Evolutionary conservation across 2,329 filamentous ascomycete genomes (phyloP), one percentile per base, ranked within the genome.

Genomic region (Tolypocladium amazonense): DNA sequence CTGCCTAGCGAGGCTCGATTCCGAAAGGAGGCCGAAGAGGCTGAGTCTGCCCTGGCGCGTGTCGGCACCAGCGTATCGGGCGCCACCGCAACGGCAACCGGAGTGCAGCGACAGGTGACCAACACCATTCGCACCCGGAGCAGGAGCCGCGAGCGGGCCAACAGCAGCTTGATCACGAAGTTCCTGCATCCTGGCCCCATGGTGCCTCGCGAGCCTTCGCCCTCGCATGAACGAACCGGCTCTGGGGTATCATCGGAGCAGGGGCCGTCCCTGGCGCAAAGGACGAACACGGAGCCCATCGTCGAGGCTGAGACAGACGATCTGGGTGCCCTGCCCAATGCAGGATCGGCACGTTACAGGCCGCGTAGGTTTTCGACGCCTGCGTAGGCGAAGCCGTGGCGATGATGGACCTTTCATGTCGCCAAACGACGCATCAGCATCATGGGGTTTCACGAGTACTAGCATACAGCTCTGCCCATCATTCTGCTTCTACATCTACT

Each of bases 1-100:
- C 72, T 86, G 20, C 82, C 83, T 5, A 83, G 79, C 67, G 82
- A 85, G 65, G 72, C 80, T 30, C 78, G 82, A 27, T 79, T 82
- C 65, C 75, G 77, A 59, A 80, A 77, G 61, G 82, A 85, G 67
- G 77, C 76, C 3, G 78, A 79, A 23, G 79, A 79, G 35, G 74
- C 74, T 18, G 77, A 79, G 45, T 72, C 73, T 2, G 69, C 68
- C 4, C 66, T 76, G 15, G 67, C 70, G n/a, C 71, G 73, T 20
- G 71, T 73, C n/a, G 68, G 66, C 52, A 77, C 75, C 14, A 67
- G 62, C 9, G 60, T 67, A 1, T 76, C 76, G 3, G 67, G 69
- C 1, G 72, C 66, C 43, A 68, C 67, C 45, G 45, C 45, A 6
- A 35, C 50, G 12, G 58, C 69, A 4, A 65, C 70, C 11, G 72